Conservation (phyloP, 192 early-diverging fungal genomes). For the Ambispora gerdemannii region DNA sequence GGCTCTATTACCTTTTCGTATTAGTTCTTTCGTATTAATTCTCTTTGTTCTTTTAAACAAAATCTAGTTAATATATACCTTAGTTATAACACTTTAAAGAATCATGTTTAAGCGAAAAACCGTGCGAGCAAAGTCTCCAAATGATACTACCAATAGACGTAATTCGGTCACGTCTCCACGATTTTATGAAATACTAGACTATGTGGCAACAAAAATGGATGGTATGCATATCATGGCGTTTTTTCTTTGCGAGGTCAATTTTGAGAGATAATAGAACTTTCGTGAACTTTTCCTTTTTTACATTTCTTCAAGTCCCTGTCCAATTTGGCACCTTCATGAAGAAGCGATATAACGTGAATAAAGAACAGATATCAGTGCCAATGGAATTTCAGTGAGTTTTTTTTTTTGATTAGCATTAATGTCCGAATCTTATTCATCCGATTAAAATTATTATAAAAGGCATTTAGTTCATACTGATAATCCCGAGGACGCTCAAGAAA, state of each 20-base stretch:
- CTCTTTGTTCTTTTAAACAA: too few relatives aligned
- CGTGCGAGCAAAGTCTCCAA: slow-evolving; percentile 16
- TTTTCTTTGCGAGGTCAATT: not conserved
- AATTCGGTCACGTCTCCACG: slow-evolving; percentile 15
- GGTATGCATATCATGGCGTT: not conserved
- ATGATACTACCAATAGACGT: not conserved
- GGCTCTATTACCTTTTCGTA: too few relatives aligned
- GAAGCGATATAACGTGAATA: slow-evolving; percentile 13
- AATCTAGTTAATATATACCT: too few relatives aligned
- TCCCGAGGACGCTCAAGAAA: slow-evolving; percentile 36
- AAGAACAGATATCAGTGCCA: slow-evolving; percentile 20
- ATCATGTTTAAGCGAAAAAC: slow-evolving; percentile 27
- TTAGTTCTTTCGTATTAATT: too few relatives aligned
- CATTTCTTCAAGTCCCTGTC: slow-evolving; percentile 11
- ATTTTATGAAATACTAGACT: slow-evolving; percentile 33
- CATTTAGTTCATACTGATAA: slow-evolving; percentile 46
- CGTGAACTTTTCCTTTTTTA: not conserved
- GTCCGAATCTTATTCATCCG: not conserved
- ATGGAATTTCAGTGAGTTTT: slow-evolving; percentile 18
- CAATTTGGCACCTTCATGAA: slow-evolving; percentile 32
- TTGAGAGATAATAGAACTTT: not conserved
- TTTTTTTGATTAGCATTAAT: not conserved
- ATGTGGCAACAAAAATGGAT: slow-evolving; percentile 23
- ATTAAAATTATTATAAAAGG: not conserved
- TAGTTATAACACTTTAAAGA: too few relatives aligned